A percentile compares a stretch with the other conserved stretches of the same genome.
Conservation (phyloP, 1,284 basidiomycete species). For the Moesziomyces aphidis region DNA sequence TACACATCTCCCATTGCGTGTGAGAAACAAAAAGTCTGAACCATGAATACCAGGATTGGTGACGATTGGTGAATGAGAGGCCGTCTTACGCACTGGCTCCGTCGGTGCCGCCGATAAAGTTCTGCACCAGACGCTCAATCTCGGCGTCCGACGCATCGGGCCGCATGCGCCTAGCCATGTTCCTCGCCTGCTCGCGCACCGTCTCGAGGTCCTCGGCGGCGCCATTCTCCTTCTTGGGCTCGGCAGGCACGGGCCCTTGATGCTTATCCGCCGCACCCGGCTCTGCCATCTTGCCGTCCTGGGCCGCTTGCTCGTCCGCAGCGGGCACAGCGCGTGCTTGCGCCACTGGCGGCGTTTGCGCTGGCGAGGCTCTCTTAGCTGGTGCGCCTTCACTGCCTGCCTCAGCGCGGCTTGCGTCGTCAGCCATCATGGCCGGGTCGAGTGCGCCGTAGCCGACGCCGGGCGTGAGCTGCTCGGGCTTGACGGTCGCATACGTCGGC, state of each 20-base stretch:
- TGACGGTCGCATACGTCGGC: constrained; percentile 21
- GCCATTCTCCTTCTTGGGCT: too few species aligned
- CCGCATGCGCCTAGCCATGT: constrained; percentile 49
- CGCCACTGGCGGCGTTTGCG: neutral
- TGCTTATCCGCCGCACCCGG: too few species aligned
- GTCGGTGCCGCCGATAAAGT: constrained; percentile 28
- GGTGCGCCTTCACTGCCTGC: too few species aligned
- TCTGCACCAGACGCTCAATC: constrained; percentile 48
- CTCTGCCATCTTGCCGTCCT: too few species aligned
- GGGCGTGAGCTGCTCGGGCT: constrained; percentile 2
- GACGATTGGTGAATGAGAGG: too few species aligned
- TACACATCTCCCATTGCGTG: too few species aligned
- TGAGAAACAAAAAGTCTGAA: too few species aligned
- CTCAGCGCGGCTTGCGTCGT: constrained; percentile 14
- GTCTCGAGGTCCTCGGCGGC: constrained; percentile 15
- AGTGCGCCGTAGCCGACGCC: constrained; percentile 14
- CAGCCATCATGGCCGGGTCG: constrained; percentile 42
- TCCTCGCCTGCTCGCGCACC: constrained; percentile 31
- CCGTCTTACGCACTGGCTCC: too few species aligned
- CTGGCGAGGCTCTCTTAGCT: neutral
- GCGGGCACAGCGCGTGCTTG: neutral
- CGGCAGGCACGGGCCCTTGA: too few species aligned
- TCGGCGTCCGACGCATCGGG: constrained; percentile 51
- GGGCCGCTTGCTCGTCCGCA: too few species aligned
- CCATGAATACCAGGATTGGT: too few species aligned